Conservation (phyloP, 202 grass and related monocot genomes). For the Saccharum hybrid region DNA sequence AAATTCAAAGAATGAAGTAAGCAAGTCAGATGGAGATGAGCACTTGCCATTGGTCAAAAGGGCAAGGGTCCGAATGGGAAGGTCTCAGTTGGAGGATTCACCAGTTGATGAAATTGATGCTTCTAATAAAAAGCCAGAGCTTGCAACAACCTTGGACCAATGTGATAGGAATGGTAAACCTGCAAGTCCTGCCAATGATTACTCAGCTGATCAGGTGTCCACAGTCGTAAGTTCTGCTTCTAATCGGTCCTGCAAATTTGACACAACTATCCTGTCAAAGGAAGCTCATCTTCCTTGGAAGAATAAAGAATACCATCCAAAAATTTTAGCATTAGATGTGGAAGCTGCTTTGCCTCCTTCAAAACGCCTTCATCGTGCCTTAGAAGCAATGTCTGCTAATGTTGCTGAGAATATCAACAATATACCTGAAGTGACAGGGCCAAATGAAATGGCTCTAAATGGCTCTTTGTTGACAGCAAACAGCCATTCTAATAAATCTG, state of each 20-base stretch:
- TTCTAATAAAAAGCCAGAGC: constrained; percentile 43
- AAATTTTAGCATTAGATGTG: constrained; percentile 71
- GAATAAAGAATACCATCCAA: constrained; percentile 61
- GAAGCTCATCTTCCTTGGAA: constrained; percentile 59
- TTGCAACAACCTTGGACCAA: constrained; percentile 30
- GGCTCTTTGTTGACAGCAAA: constrained; percentile 31
- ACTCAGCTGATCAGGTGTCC: constrained; percentile 13
- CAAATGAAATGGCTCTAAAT: constrained; percentile 48
- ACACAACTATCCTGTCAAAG: constrained; percentile 42
- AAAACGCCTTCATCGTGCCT: constrained; percentile 93
- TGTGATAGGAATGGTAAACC: constrained; percentile 33
- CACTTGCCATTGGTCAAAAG: constrained; percentile 97
- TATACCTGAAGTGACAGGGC: constrained; percentile 46
- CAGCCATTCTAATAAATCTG: constrained; percentile 39
- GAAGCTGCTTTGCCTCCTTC: constrained; percentile 99
- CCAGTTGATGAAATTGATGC: constrained; percentile 39
- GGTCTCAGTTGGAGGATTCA: constrained; percentile 57
- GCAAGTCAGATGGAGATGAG: constrained; percentile 88
- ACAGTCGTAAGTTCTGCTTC: constrained; percentile 40
- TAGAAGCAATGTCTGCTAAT: constrained; percentile 99
- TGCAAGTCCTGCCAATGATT: constrained; percentile 38
- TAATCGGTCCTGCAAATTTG: constrained; percentile 37
- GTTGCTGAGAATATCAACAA: constrained; percentile 63
- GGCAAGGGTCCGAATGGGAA: constrained; percentile 95
- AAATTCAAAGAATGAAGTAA: constrained; percentile 60